Percentiles rank a stretch among this genome's conserved stretches.
phyloP scores from a whole-genome alignment of 1,284 basidiomycete genomes.

The Ustilago curta region DNA sequence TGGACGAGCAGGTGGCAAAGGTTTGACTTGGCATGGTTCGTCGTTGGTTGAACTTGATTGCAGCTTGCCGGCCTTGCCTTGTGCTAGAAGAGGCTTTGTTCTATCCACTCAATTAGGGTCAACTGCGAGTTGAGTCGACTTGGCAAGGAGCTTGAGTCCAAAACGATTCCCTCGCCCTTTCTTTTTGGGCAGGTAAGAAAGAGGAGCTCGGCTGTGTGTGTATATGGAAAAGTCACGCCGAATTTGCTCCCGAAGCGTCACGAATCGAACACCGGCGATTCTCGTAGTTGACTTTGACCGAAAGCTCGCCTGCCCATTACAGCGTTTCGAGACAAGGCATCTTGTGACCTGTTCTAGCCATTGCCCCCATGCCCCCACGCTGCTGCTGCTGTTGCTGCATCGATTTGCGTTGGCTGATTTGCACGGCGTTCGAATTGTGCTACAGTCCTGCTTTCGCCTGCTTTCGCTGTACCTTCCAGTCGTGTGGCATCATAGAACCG shows the following conservation, averaged over 20 bases:
- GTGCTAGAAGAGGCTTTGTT: too few relatives aligned
- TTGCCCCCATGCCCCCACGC: conserved; percentile 17
- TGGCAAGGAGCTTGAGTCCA: too few relatives aligned
- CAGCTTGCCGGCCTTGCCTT: conserved; percentile 1
- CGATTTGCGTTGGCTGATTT: not conserved
- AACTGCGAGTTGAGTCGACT: too few relatives aligned
- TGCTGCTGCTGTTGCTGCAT: conserved; percentile 9
- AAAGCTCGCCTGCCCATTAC: conserved; percentile 28
- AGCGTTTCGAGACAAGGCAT: conserved; percentile 4
- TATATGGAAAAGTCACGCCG: not conserved
- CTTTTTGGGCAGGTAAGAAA: too few relatives aligned
- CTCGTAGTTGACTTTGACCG: conserved; percentile 13
- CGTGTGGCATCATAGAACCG: conserved; percentile 25
- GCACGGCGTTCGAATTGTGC: not conserved
- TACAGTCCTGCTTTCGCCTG: too few relatives aligned
- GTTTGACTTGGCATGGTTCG: not conserved
- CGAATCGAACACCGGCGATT: conserved; percentile 7
- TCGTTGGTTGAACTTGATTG: not conserved
- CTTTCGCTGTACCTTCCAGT: not conserved
- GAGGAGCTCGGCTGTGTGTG: not conserved
- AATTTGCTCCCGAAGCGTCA: conserved; percentile 5
- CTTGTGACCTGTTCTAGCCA: conserved; percentile 2
- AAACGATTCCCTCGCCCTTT: too few relatives aligned
- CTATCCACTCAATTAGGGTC: too few relatives aligned
- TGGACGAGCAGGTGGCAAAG: not conserved